These are phyloP conservation scores for Apiotrichum gracile DNA, from an alignment of 1,284 basidiomycete species.

Conservation along the genomic window DNA sequence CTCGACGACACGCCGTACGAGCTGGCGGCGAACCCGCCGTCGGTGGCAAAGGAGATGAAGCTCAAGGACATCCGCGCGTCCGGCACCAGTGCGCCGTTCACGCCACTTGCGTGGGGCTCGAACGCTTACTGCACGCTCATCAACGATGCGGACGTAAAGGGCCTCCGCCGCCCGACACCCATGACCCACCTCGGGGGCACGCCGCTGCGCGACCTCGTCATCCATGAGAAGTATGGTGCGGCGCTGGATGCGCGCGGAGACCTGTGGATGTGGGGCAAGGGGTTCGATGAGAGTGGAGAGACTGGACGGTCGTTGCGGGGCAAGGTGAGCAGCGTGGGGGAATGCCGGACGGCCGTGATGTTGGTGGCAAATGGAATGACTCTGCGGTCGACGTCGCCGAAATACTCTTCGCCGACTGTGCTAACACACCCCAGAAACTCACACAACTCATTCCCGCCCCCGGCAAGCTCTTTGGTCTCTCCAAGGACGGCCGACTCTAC, in stretches of 20 bases:
- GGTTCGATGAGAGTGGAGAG: slow-evolving; percentile 51
- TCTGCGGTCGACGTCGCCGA: no score
- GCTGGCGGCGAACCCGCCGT: no score
- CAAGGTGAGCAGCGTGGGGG: slow-evolving; percentile 57
- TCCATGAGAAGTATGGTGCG: slow-evolving; percentile 69
- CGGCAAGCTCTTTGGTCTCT: slow-evolving; percentile 62
- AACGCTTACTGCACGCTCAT: slow-evolving; percentile 33
- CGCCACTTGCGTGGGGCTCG: slow-evolving; percentile 40
- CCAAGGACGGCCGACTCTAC: slow-evolving; percentile 66
- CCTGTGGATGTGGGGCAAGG: slow-evolving; percentile 79
- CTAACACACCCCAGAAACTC: slow-evolving; percentile 57
- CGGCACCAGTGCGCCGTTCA: slow-evolving; percentile 19
- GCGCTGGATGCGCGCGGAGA: slow-evolving; percentile 82
- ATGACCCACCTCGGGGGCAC: slow-evolving; percentile 36
- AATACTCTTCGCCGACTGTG: neutral
- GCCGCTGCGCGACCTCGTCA: slow-evolving; percentile 66
- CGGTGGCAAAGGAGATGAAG: neutral
- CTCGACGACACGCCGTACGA: slow-evolving; percentile 9
- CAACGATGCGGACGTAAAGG: slow-evolving; percentile 23
- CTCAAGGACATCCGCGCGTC: neutral
- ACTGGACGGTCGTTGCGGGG: slow-evolving; percentile 53
- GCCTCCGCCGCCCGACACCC: slow-evolving; percentile 32
- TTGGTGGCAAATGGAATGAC: no score
- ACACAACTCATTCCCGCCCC: slow-evolving; percentile 54
- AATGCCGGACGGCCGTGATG: no score